Evolutionary conservation across 495 filamentous ascomycete genomes (phyloP), one percentile per base, ranked within the genome.

Genomic region (Entonaema liquescens): DNA sequence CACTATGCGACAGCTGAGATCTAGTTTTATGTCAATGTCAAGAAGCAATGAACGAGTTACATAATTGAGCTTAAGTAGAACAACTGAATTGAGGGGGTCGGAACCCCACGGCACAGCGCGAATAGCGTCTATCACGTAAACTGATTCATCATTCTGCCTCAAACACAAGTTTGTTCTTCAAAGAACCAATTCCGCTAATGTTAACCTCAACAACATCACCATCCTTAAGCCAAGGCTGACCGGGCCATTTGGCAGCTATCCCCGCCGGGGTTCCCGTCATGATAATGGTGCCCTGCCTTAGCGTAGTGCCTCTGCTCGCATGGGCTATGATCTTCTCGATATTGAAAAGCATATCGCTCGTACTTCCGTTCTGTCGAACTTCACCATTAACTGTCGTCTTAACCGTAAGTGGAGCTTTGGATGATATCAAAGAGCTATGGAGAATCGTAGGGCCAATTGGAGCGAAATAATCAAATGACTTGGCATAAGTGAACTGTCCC

Each of bases 161-260:
- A 50, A 74, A 76, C 50, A 83, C 76, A 53, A 70, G 76, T 49
- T 83, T 85, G 21, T 78, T 82, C 66, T 78, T 73, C 80, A 77
- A 11, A 59, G 67, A 21, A 80, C 76, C 63, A 89, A 77, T 65
- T 26, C 52, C 25, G 8, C 52, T 57, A 13, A 65, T 65, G 74
- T 86, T 79, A 7, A 91, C 87, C 58, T 85, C 83, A 8, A 91
- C 88, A 56, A 87, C 83, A 73, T 90, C 88, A 0, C 85, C 88
- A 40, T 85, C 79, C 75, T 86, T 86, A 67, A 91, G 73, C 52
- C 82, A 88, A 56, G 84, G 81, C 74, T 83, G 80, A 12, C 83
- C 82, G 47, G 85, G 87, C 83, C 85, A 88, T 33, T 84, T 84
- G 11, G 83, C 79, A 0, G 77, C 83, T 8, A 84, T 83, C 26